Percentiles rank a stretch among this genome's conserved stretches.
These are phyloP conservation scores for Hypholoma fasciculare DNA, from an alignment of 768 basidiomycete genomes.

Conservation along the genomic window DNA sequence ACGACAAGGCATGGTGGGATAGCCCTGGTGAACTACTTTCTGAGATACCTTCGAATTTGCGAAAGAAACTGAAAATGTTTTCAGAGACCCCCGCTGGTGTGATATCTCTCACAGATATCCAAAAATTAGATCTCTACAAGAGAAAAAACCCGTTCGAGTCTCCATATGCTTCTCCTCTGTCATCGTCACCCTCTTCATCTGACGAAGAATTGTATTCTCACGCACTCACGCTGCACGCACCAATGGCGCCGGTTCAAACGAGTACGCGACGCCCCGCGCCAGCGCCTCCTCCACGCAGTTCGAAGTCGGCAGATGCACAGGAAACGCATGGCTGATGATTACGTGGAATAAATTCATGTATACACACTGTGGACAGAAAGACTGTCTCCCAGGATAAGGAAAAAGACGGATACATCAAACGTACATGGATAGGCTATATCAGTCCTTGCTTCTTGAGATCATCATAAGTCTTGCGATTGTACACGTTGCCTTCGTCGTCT, in stretches of 20 bases:
- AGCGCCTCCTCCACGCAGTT: slow-evolving; percentile 36
- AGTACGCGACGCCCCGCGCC: slow-evolving; percentile 38
- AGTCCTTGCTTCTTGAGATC: slow-evolving; percentile 95
- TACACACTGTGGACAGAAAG: slow-evolving; percentile 2
- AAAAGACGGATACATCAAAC: slow-evolving; percentile 1
- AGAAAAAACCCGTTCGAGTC: slow-evolving; percentile 76
- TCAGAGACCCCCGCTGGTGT: slow-evolving; percentile 61
- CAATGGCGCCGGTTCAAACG: slow-evolving; percentile 62
- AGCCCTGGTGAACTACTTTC: slow-evolving; percentile 48
- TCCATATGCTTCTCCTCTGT: slow-evolving; percentile 59
- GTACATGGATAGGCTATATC: slow-evolving; percentile 46
- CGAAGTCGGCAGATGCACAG: slow-evolving; percentile 13
- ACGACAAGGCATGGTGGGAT: slow-evolving; percentile 81
- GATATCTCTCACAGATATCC: slow-evolving; percentile 42
- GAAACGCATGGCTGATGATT: slow-evolving; percentile 1
- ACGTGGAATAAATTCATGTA: slow-evolving; percentile 1
- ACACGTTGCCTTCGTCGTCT: slow-evolving; percentile 98
- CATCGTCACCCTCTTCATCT: slow-evolving; percentile 78
- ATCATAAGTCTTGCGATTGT: slow-evolving; percentile 97
- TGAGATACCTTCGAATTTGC: background rate
- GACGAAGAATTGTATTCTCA: slow-evolving; percentile 84
- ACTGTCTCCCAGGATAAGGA: slow-evolving; percentile 6
- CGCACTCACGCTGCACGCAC: slow-evolving; percentile 68
- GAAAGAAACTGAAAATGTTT: background rate
- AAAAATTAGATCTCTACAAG: slow-evolving; percentile 28